These are phyloP conservation scores for Coniferiporia weirii DNA, from an alignment of 1,284 basidiomycete genomes.

Conservation along the genomic window DNA sequence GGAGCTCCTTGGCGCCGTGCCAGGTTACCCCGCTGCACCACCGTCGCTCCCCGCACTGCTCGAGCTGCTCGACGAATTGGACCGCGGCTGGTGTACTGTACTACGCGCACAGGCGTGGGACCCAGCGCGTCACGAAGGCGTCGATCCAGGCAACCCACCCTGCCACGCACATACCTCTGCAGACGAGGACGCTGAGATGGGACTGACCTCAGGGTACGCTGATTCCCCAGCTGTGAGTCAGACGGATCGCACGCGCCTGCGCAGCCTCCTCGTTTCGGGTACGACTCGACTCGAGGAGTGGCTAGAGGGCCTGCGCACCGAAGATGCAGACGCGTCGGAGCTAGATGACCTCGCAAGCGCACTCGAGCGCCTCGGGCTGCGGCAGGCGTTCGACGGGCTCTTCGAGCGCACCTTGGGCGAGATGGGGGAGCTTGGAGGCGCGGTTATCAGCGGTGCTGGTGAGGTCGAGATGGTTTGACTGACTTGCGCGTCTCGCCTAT, in stretches of 20 bases:
- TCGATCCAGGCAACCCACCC: conserved; percentile 33
- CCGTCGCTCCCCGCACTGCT: conserved; percentile 46
- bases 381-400: conserved; percentile 56
- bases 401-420: conserved; percentile 54
- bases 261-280: conserved; percentile 57
- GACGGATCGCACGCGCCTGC: conserved; percentile 62
- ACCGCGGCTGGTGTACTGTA: conserved; percentile 63
- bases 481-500: no score
- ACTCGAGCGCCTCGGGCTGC: conserved; percentile 46
- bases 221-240: conserved; percentile 46
- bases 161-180: not conserved
- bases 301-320: conserved; percentile 35
- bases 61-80: conserved; percentile 63
- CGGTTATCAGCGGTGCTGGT: not conserved
- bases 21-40: conserved; percentile 47
- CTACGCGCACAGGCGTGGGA: conserved; percentile 62
- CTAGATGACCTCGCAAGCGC: conserved; percentile 34
- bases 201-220: not conserved
- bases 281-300: conserved; percentile 62
- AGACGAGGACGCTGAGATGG: conserved; percentile 4
- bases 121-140: conserved; percentile 37
- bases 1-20: conserved; percentile 52
- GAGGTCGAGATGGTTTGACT: conserved; percentile 1
- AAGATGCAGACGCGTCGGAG: conserved; percentile 27
- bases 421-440: conserved; percentile 37